These are phyloP conservation scores for Rhododendron kiyosumense DNA, from an alignment of 148 eudicot species.

Conservation along the genomic window DNA sequence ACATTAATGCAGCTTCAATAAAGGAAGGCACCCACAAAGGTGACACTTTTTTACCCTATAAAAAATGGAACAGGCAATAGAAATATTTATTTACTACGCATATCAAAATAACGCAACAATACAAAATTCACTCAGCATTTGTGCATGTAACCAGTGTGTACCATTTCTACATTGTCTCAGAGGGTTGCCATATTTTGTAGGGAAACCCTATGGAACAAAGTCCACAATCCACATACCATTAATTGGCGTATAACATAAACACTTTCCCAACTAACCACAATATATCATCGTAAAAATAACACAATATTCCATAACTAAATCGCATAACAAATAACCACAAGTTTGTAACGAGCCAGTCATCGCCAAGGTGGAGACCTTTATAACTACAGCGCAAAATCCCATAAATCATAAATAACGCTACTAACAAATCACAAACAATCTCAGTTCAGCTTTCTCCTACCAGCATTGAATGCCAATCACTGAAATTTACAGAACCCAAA, in stretches of 20 bases:
- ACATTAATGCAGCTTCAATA: neutral
- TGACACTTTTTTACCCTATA: neutral
- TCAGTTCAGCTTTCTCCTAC: neutral
- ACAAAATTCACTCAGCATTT: neutral
- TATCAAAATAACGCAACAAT: neutral
- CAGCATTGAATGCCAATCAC: neutral
- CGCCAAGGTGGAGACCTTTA: neutral
- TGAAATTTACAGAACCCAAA: neutral
- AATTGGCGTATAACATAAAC: neutral
- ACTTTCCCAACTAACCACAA: neutral
- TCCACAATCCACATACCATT: neutral
- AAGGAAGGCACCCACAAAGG: neutral
- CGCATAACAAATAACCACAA: neutral
- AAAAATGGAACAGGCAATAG: neutral
- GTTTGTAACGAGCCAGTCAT: neutral
- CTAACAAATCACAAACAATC: neutral
- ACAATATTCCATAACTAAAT: neutral
- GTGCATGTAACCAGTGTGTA: neutral
- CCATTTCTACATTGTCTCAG: neutral
- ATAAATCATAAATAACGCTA: neutral
- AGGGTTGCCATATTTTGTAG: neutral
- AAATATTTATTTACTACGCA: neutral
- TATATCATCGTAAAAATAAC: neutral
- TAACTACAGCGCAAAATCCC: neutral
- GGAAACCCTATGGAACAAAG: neutral